phyloP scores from a whole-genome alignment of 1,284 basidiomycete species.

The Ustilago sp. region DNA sequence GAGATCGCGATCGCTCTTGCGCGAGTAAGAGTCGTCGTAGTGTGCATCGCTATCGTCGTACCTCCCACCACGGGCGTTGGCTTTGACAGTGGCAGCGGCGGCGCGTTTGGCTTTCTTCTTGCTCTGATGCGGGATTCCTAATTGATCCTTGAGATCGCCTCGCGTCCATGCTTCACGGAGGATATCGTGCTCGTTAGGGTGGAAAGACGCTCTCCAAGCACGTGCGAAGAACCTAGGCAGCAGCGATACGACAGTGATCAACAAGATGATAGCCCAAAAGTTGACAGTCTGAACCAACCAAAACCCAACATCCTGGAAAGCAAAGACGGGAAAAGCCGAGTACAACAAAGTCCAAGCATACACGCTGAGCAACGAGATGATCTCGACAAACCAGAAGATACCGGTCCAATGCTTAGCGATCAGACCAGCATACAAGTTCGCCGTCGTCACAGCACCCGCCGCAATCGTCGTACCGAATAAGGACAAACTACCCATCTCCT shows the following conservation, averaged over 20 bases:
- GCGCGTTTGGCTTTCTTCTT: conserved; percentile 35
- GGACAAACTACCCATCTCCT: conserved; percentile 74
- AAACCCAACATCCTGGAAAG: conserved; percentile 53
- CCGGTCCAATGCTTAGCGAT: conserved; percentile 55
- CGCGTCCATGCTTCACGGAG: conserved; percentile 62
- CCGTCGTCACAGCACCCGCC: conserved; percentile 85
- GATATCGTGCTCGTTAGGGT: conserved; percentile 60
- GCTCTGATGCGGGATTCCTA: conserved; percentile 48
- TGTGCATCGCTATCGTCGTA: conserved; percentile 14
- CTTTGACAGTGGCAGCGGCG: conserved; percentile 13
- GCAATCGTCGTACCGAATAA: conserved; percentile 94
- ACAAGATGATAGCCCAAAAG: conserved; percentile 58
- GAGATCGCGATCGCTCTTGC: conserved; percentile 28
- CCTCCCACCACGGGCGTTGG: not conserved
- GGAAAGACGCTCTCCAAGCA: conserved; percentile 56
- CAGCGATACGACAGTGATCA: conserved; percentile 58
- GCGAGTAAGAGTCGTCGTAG: conserved; percentile 19
- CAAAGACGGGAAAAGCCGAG: conserved; percentile 55
- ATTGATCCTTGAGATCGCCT: conserved; percentile 60
- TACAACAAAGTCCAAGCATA: conserved; percentile 61
- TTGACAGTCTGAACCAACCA: conserved; percentile 57
- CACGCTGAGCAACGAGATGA: conserved; percentile 59
- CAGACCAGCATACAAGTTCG: conserved; percentile 74
- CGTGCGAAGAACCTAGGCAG: conserved; percentile 58
- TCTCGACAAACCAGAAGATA: conserved; percentile 60